Conservation (phyloP, 2,329 filamentous ascomycete species). For the Calonectria ilicicola region DNA sequence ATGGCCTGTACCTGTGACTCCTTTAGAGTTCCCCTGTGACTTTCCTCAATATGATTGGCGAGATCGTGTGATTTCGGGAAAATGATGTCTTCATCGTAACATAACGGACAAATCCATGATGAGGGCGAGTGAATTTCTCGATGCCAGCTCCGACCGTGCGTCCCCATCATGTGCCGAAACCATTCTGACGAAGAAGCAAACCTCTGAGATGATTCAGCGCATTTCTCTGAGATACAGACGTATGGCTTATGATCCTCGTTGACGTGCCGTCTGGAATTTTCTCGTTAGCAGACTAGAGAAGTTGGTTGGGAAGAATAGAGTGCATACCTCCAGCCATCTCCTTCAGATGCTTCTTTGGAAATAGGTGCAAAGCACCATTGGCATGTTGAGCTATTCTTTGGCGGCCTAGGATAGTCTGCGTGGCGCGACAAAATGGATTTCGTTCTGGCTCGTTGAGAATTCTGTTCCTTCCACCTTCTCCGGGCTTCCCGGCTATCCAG, state of each 20-base stretch:
- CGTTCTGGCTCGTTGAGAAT: neutral
- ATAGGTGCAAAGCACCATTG: neutral
- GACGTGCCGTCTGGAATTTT: neutral
- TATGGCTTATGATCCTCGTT: conserved; percentile 7
- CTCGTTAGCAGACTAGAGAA: neutral
- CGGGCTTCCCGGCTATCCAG: neutral
- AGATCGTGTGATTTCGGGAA: neutral
- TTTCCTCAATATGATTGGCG: neutral
- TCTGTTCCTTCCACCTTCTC: neutral
- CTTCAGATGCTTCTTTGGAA: neutral
- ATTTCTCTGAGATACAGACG: conserved; percentile 24
- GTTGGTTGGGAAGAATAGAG: too few relatives aligned
- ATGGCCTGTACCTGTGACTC: neutral
- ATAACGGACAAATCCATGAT: conserved; percentile 22
- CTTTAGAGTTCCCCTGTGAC: neutral
- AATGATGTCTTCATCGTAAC: neutral
- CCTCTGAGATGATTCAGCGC: neutral
- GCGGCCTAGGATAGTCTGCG: neutral
- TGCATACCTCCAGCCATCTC: neutral
- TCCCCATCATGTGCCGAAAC: conserved; percentile 16
- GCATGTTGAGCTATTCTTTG: neutral
- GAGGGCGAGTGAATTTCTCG: conserved; percentile 16
- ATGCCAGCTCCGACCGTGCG: conserved; percentile 23
- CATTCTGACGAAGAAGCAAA: conserved; percentile 21
- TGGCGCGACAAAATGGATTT: neutral